Evolutionary conservation across 2,329 filamentous ascomycete species (phyloP), one percentile per base, ranked within the genome.

Genomic region (Dactylonectria macrodidyma): DNA sequence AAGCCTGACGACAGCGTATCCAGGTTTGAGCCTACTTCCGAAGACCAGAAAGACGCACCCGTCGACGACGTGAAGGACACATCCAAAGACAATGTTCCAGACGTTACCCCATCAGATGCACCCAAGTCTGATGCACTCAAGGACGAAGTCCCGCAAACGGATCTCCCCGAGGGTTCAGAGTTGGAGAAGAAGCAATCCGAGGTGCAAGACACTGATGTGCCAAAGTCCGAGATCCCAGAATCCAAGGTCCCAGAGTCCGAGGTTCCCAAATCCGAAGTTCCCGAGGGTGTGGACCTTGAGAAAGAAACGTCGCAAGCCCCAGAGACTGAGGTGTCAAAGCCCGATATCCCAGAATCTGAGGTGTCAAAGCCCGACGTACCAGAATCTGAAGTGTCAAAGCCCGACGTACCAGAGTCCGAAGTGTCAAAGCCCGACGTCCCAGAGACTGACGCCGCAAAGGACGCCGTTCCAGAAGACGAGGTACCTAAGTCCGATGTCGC

Each of bases 1-100:
- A 67, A 67, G 46, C 60, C 60, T 2, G 65, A 67, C 14, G 65
- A 67, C 47, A 67, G 60, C n/a, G 62, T 69, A 34, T 62, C 67
- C 50, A 66, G 69, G 56, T 57, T 51, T 10, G 48, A 62, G 3
- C 51, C 30, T 16, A 65, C 36, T 6, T 58, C 62, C 38, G 60
- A 62, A 34, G 19, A 55, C 11, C 56, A 48, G 9, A 63, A 63
- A 4, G 46, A 63, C 0, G 44, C 22, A 9, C 60, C 51, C 11
- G 2, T n/a, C 41, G 16, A 9, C 8, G 41, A 44, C 3, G 41
- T 44, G 8, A 44, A 44, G 41, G 41, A 44, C 14, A 44, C 41
- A 8, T n/a, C 41, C n/a, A 3, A 14, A 14, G n/a, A 1, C 41
- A 14, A 44, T 14, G 5, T 3, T n/a, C 54, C 55, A n/a, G 62